These are phyloP conservation scores for Melanogaster broomeanus DNA, from an alignment of 768 basidiomycete species.

Conservation along the genomic window DNA sequence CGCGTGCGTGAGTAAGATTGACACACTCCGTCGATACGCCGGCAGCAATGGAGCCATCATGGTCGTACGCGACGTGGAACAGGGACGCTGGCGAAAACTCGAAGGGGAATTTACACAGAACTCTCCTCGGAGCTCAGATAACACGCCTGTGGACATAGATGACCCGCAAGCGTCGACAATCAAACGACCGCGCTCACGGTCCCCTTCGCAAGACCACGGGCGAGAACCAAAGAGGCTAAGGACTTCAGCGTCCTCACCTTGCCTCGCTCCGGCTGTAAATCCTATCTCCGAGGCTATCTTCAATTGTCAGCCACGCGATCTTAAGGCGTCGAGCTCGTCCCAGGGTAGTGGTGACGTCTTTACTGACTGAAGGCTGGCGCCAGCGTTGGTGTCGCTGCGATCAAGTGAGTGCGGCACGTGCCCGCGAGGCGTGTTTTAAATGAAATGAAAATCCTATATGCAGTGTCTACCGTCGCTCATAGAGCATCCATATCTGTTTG, in stretches of 20 bases:
- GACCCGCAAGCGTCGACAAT: slow-evolving; percentile 15
- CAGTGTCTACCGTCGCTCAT: slow-evolving; percentile 64
- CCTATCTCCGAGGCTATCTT: slow-evolving; percentile 48
- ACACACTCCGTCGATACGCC: slow-evolving; percentile 58
- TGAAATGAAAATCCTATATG: slow-evolving; percentile 1
- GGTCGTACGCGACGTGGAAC: slow-evolving; percentile 54
- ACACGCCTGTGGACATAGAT: slow-evolving; percentile 26
- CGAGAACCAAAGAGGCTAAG: slow-evolving; percentile 47
- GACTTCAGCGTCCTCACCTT: slow-evolving; percentile 39
- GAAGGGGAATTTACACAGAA: slow-evolving; percentile 27
- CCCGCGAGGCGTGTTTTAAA: not conserved
- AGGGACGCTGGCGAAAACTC: slow-evolving; percentile 54
- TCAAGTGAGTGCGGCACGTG: slow-evolving; percentile 40
- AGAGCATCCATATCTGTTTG: slow-evolving; percentile 58
- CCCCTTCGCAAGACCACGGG: slow-evolving; percentile 27
- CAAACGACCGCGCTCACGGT: slow-evolving; percentile 49
- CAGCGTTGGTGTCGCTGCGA: slow-evolving; percentile 79
- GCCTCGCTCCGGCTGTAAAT: slow-evolving; percentile 59
- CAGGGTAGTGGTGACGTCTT: slow-evolving; percentile 74
- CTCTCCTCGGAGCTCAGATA: not conserved
- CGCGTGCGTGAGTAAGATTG: slow-evolving; percentile 59
- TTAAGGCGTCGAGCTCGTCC: slow-evolving; percentile 21
- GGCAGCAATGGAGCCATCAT: slow-evolving; percentile 70
- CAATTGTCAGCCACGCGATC: slow-evolving; percentile 13
- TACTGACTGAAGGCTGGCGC: slow-evolving; percentile 70